Evolutionary conservation across 2,329 filamentous ascomycete genomes (phyloP), one percentile per base, ranked within the genome.

Genomic region (Aspergillus novofumigatus): DNA sequence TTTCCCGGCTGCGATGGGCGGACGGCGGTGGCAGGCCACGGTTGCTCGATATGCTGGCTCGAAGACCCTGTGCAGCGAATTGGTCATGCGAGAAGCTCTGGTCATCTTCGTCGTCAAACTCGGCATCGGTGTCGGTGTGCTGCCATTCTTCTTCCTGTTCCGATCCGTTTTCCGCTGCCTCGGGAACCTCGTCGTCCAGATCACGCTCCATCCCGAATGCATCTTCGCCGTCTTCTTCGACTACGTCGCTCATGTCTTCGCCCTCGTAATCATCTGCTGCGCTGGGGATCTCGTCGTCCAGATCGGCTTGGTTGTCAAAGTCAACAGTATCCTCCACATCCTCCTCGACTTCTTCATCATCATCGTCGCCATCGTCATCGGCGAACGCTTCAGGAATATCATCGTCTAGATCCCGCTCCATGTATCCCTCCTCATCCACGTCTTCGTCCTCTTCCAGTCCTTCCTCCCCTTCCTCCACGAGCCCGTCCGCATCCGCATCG

Each of bases 111-210:
- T 77, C 75, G 51, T 76, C 76, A 59, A 80, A 82, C 52, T 86
- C 86, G 8, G 80, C 87, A 62, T 91, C 88, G 2, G 87, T 88
- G 73, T 91, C 89, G 8, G 89, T 91, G 69, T 91, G 88, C 76
- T 92, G 88, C 75, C 91, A 91, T 64, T 84, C 83, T 26, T 76
- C 80, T 25, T 80, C 83, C 66, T 85, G 83, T 28, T 68, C 71
- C 9, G 59, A 67, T 5, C 59, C 69, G 44, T 69, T 63, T 38
- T 74, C 74, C 9, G 81, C 85, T 58, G 69, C 71, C 57, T 89
- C 86, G 21, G 87, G 87, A 38, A 91, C 83, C 58, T 88, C 86
- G 51, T 85, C 86, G 69, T 91, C 88, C 44, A 91, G 78, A 67
- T 91, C 82, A n/a, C 81, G 85, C 52, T 83, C 86, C 83, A 88